Evolutionary conservation across 352 stramenopile genomes (phyloP), one percentile per base, ranked within the genome.

Genomic region (Phytophthora chlamydospora): DNA sequence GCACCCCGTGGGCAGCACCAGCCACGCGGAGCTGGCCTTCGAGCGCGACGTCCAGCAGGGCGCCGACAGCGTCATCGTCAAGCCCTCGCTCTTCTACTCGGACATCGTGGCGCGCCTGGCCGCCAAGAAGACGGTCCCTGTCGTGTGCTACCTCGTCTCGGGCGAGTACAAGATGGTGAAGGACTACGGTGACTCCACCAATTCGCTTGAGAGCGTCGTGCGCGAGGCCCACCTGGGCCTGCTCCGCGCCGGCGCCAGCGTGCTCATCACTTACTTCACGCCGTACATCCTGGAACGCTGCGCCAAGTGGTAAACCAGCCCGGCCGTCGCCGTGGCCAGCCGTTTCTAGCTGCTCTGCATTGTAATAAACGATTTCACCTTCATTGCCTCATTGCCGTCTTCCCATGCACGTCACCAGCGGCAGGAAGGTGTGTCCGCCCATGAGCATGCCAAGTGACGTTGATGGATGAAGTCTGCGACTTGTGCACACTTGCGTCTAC

Each of bases 101-200:
- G 97, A 99, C 86, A 92, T 99, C 29, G 98, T 99, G 62, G 78
- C 86, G 38, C 83, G 89, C 54, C 91, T 99, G 35, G 96, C 96
- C 32, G 84, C 93, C 58, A 89, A 90, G 63, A 92, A 96, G 46
- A 80, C 83, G 44, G 79, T 99, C 55, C 97, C 97, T 0, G 97
- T 99, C 60, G 94, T 97, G 27, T 98, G 97, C 58, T 99, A 99
- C 85, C 89, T 99, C 68, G 97, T 99, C 46, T 98, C 91, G 58
- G 97, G 97, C 66, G 97, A 99, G 80, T 99, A 99, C 89, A 97
- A 98, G 75, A 99, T 99, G 97, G 83, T 99, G 49, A 98, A 98
- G 73, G 97, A 96, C 73, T 96, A 96, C 65, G 89, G 85, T 42
- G 83, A 85, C 55, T 85, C 82, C 33, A 92, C 88, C 39, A 62